Base-by-base conservation (phyloP, 768 basidiomycete genomes). In the Cubamyces lactineus region DNA sequence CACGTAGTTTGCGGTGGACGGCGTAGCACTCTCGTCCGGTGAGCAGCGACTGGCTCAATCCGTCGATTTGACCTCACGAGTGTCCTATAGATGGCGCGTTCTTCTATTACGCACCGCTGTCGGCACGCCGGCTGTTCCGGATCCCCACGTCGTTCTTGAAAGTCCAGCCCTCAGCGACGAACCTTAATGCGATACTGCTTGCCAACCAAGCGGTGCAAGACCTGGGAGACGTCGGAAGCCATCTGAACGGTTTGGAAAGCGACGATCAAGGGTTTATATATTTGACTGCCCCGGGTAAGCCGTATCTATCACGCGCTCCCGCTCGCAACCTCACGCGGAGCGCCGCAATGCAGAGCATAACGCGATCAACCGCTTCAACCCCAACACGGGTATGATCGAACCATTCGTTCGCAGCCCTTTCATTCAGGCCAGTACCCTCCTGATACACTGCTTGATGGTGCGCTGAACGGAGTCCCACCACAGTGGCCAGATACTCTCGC, bases 401-500 rank as follows among this genome's bases (percentile, higher is more conserved):
- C 63, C 67, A 3, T 67, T 67, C 42, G 64, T 67, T 16, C 64
- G 67, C 30, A 53, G 58, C 41, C 63, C 67, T 3, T 54, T 48
- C n/a, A 67, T 67, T 9, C 67, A 67, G 64, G 67, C 63, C 12
- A 21, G 57, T 12, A 2, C 12, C 19, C 7, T 21, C 9, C 21
- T 45, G 23, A 1, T 34, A 12, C 15, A 28, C 15, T 19, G 0
- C 15, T 3, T 8, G 19, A 5, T 15, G 8, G 1, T 42, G 9
- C 19, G 3, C 16, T 41, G 24, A 50, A 5, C n/a, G 12, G 11
- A 4, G 28, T 8, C 13, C 0, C 13, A 6, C 5, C 15, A 5
- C 7, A 67, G 64, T 67, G 61, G 58, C 57, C 64, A 15, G 67
- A 67, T 26, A 67, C 67, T 17, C 57, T 67, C 16, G 62, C 67